Base-by-base conservation (phyloP, 2,329 filamentous ascomycete species). In the Penicillium sp. region DNA sequence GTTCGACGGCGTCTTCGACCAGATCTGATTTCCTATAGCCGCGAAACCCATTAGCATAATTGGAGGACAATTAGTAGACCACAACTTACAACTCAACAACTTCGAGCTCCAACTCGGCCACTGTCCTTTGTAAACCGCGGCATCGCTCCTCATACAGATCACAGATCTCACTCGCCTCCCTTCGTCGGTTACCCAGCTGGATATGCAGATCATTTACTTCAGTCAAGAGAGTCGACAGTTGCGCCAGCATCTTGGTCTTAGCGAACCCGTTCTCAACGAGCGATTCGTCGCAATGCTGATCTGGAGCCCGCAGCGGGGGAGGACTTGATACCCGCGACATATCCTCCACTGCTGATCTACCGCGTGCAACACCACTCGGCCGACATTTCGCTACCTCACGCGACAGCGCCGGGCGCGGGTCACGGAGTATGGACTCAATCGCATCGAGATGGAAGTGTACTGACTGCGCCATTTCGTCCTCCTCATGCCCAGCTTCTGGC, bases 71-170 rank as follows among this genome's bases (percentile, higher is more conserved):
- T 23, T 23, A 23, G 20, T 35, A 10, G 28, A n/a, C 8, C 6
- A 8, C 9, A 32, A 62, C 71, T 58, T 66, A 84, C 79, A 87
- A 72, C 53, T 83, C 76, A 35, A 73, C 62, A 38, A 86, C 72
- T 38, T 81, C 78, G 32, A 75, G 75, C 59, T 86, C 81, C 12
- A 87, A 73, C 50, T 80, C 78, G 23, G 81, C 72, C 49, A 86
- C 81, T 45, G 78, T 78, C 55, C 81, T 73, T 37, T 79, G 77
- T 44, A 83, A 76, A 32, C 73, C 74, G 62, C 84, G 78, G 49
- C 80, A 77, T 52, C 81, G 77, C 37, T 76, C 76, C 45, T 82
- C 75, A 20, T 86, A 77, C 28, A 86, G 67, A 23, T 75, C 75
- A 60, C 86, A 82, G 49, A 87, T 83, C 56, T 84, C 81, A 74